Conservation (phyloP, 2,329 filamentous ascomycete species). For the Scedosporium apiospermum region DNA sequence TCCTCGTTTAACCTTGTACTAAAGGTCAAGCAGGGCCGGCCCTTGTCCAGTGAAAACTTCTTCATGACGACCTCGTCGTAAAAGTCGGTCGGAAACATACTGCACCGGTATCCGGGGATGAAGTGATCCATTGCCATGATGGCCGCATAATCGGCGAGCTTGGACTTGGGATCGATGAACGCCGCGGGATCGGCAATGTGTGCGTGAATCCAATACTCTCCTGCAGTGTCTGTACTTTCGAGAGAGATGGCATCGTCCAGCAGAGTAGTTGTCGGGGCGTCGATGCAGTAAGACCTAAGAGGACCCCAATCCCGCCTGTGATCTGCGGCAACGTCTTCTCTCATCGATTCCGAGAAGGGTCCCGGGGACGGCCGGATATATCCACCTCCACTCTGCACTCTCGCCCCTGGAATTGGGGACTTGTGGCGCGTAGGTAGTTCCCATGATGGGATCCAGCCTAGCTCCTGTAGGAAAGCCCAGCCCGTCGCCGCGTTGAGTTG, state of each 20-base stretch:
- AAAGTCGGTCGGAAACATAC: conserved; percentile 42
- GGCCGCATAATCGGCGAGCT: conserved; percentile 51
- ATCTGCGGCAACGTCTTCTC: conserved; percentile 34
- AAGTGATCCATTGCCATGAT: conserved; percentile 51
- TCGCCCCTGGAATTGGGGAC: conserved; percentile 40
- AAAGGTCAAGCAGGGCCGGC: conserved; percentile 49
- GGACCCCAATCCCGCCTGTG: conserved; percentile 50
- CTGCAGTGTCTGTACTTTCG: conserved; percentile 40
- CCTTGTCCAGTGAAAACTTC: conserved; percentile 43
- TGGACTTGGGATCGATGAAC: conserved; percentile 49
- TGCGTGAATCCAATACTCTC: conserved; percentile 65
- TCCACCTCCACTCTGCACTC: conserved; percentile 8
- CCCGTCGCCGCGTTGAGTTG: conserved; percentile 35
- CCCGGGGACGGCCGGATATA: conserved; percentile 50
- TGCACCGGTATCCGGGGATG: conserved; percentile 44
- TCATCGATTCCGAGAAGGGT: conserved; percentile 25
- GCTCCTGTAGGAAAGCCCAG: conserved; percentile 65
- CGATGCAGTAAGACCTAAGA: conserved; percentile 63
- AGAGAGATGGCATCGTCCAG: conserved; percentile 75
- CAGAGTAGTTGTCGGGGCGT: conserved; percentile 54
- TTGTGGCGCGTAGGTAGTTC: conserved; percentile 58
- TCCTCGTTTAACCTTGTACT: conserved; percentile 44
- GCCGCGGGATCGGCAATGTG: conserved; percentile 75
- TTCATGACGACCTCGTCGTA: conserved; percentile 31
- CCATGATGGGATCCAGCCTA: conserved; percentile 62